Evolutionary conservation across 495 filamentous ascomycete species (phyloP).

Genomic region (Xylaria castorea): DNA sequence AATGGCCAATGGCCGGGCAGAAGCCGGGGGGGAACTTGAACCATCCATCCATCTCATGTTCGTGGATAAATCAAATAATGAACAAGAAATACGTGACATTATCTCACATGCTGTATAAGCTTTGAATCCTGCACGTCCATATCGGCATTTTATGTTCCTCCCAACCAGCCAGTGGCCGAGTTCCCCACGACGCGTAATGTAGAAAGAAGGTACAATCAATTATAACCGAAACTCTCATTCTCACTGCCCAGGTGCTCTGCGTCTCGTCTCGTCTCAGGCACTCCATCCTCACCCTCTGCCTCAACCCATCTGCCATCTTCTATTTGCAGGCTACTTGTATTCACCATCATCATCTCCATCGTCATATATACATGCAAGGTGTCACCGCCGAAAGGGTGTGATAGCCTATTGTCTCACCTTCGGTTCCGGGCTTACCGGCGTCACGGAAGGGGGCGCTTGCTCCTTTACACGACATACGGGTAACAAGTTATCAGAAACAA

Average conservation of each 20-base stretch:
- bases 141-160: neutral
- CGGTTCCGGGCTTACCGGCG: slow-evolving; percentile 20
- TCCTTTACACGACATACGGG: slow-evolving; percentile 21
- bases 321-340: neutral
- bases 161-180: neutral
- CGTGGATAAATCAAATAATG: neutral
- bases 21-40: neutral
- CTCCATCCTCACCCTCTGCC: neutral
- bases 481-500: neutral
- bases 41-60: neutral
- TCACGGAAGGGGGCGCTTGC: neutral
- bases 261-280: neutral
- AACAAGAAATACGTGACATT: neutral
- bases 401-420: slow-evolving; percentile 13
- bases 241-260: too few relatives aligned
- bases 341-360: neutral
- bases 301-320: neutral
- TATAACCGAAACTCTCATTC: neutral
- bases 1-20: neutral
- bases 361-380: neutral
- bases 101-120: neutral
- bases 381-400: neutral
- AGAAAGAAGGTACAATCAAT: neutral
- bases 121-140: neutral
- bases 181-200: neutral